Percentiles rank a stretch among this genome's conserved stretches.
Evolutionary conservation across 495 filamentous ascomycete genomes (phyloP).

Genomic region (Aspergillus kassunensis): DNA sequence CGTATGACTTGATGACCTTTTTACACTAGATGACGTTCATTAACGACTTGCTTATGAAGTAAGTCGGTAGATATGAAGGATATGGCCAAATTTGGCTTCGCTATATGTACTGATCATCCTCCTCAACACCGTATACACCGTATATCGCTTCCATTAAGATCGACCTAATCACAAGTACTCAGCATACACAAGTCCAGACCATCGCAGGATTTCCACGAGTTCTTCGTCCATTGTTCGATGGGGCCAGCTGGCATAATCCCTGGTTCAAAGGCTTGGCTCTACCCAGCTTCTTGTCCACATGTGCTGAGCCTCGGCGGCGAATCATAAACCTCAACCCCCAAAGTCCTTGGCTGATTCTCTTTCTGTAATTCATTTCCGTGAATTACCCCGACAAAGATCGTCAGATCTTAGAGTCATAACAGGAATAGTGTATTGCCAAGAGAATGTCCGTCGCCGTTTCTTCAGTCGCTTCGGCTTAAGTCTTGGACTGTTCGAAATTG

Average conservation of each 20-base stretch:
- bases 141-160: constrained; percentile 22
- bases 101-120: background rate
- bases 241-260: constrained; percentile 4
- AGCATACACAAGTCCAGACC: constrained; percentile 1
- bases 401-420: background rate
- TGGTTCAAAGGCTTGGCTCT: constrained; percentile 11
- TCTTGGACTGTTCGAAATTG: background rate
- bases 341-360: constrained; percentile 6
- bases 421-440: background rate
- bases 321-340: background rate
- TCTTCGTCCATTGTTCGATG: too few relatives aligned
- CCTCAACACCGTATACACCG: background rate
- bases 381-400: constrained; percentile 3
- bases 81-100: background rate
- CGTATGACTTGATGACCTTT: constrained; percentile 10
- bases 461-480: background rate
- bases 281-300: constrained; percentile 11
- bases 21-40: background rate
- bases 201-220: constrained; percentile 1
- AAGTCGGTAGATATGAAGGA: background rate
- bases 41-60: too few relatives aligned
- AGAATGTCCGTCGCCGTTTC: background rate
- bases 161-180: constrained; percentile 13
- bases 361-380: constrained; percentile 7
- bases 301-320: constrained; percentile 15